Conservation (phyloP, 2,329 filamentous ascomycete genomes). For the Aspergillus chevalieri region DNA sequence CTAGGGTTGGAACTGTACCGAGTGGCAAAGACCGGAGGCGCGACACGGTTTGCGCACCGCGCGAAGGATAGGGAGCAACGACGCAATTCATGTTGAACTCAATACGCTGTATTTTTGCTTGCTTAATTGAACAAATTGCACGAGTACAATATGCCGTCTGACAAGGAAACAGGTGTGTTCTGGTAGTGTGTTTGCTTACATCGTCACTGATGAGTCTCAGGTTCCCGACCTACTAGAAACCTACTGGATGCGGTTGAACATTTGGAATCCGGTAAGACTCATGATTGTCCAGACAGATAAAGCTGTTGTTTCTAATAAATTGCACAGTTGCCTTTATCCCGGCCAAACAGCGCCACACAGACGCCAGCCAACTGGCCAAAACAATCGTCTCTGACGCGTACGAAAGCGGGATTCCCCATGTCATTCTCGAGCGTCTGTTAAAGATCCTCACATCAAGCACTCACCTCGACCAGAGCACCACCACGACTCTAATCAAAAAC, state of each 20-base stretch:
- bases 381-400: constrained; percentile 58
- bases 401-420: constrained; percentile 59
- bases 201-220: constrained; percentile 2
- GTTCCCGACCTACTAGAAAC: constrained; percentile 12
- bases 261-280: constrained; percentile 29
- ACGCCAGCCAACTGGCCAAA: constrained; percentile 60
- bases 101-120: no score
- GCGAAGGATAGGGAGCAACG: neutral
- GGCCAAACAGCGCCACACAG: constrained; percentile 59
- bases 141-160: constrained; percentile 11
- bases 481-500: constrained; percentile 63
- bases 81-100: neutral
- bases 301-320: neutral
- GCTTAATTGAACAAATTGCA: neutral
- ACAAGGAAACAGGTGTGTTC: constrained; percentile 12
- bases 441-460: constrained; percentile 61
- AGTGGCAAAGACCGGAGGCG: neutral
- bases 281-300: neutral
- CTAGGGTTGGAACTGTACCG: neutral
- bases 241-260: constrained; percentile 31
- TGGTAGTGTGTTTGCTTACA: neutral
- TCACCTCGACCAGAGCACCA: constrained; percentile 69
- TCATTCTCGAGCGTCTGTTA: constrained; percentile 57
- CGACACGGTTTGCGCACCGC: constrained; percentile 6
- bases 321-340: constrained; percentile 40